Percentiles rank a stretch among this genome's conserved stretches.
Conservation (phyloP, 2,329 filamentous ascomycete genomes). For the Plenodomus lindquistii region DNA sequence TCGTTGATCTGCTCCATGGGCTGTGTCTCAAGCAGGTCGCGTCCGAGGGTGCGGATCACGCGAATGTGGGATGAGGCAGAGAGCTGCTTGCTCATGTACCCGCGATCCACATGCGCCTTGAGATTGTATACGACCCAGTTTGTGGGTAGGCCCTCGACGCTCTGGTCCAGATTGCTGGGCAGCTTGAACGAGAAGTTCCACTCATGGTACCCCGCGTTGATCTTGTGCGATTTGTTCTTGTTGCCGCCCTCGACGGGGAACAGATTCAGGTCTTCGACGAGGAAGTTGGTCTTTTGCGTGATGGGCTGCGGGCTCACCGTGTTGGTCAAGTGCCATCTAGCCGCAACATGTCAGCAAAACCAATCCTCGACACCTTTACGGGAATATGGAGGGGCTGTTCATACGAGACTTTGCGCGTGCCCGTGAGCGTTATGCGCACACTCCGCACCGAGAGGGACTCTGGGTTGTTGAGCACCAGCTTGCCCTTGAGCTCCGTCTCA, state of each 20-base stretch:
- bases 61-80: constrained; percentile 70
- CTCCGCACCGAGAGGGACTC: constrained; percentile 54
- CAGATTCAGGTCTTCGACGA: constrained; percentile 50
- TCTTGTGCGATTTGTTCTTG: constrained; percentile 50
- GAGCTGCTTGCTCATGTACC: constrained; percentile 87
- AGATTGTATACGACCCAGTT: constrained; percentile 88
- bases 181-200: constrained; percentile 56
- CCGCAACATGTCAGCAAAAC: not conserved
- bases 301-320: constrained; percentile 49
- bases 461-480: constrained; percentile 51
- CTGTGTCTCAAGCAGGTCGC: constrained; percentile 71
- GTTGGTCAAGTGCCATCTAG: constrained; percentile 44
- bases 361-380: not conserved
- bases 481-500: constrained; percentile 51
- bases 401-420: constrained; percentile 54
- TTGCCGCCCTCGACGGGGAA: constrained; percentile 47
- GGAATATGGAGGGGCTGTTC: constrained; percentile 16
- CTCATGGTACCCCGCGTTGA: constrained; percentile 54
- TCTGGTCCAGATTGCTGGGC: constrained; percentile 67
- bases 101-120: constrained; percentile 84
- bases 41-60: constrained; percentile 53
- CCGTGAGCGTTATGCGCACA: constrained; percentile 52
- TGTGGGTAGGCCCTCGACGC: constrained; percentile 84
- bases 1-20: constrained; percentile 70
- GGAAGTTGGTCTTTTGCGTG: constrained; percentile 52